A percentile compares a stretch with the other conserved stretches of the same genome.
These are phyloP conservation scores for Alnus rubra DNA, from an alignment of 306 rosid species.

Conservation along the genomic window DNA sequence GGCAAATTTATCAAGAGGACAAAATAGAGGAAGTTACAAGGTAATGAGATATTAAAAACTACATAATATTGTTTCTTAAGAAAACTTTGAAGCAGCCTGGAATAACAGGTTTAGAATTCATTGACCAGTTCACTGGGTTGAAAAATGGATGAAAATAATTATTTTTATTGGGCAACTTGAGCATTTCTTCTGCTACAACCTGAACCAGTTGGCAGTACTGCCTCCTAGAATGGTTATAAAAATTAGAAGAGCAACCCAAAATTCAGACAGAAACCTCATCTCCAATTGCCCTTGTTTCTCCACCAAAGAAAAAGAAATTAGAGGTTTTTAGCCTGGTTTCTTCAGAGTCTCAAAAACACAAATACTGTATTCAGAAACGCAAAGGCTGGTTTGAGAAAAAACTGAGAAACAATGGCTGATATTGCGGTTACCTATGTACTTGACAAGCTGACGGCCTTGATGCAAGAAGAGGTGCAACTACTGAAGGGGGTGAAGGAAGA, in stretches of 20 bases:
- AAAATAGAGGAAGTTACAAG: neutral
- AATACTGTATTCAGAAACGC: neutral
- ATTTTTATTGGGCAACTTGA: neutral
- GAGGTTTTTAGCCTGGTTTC: neutral
- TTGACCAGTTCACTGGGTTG: neutral
- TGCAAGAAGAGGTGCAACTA: constrained; percentile 42
- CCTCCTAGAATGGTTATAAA: neutral
- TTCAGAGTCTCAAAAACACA: neutral
- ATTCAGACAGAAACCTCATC: neutral
- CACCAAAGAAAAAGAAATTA: neutral
- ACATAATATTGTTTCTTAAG: too few relatives aligned
- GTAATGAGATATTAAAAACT: neutral
- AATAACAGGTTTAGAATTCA: neutral
- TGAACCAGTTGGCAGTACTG: neutral
- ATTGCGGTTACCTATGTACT: constrained; percentile 44
- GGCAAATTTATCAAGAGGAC: neutral
- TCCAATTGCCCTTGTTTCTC: neutral
- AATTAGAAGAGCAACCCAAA: neutral
- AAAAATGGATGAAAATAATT: neutral
- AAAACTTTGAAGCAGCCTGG: neutral
- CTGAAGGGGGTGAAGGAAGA: constrained; percentile 45
- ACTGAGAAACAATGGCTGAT: constrained; percentile 49
- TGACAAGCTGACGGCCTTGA: constrained; percentile 35
- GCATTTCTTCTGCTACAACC: neutral
- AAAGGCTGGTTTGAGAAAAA: neutral